Conservation (phyloP, 352 stramenopile genomes). For the Globisporangium sylvaticum region DNA sequence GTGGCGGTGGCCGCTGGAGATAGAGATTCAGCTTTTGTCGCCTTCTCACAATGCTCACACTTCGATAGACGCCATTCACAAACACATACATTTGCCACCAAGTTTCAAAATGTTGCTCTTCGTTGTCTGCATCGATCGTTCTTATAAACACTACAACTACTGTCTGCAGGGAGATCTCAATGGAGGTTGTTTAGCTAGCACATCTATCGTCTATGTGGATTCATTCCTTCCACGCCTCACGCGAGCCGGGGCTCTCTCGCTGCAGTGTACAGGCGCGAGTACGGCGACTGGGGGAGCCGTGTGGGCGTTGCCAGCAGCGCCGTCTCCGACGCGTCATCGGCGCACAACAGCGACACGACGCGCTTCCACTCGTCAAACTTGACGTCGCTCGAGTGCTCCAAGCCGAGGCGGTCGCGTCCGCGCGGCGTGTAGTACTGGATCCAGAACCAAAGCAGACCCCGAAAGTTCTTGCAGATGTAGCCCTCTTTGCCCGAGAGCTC, state of each 20-base stretch:
- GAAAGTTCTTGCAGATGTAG: conserved; percentile 89
- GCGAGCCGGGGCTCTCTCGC: conserved; percentile 9
- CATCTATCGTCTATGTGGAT: conserved; percentile 7
- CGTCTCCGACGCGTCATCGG: conserved; percentile 88
- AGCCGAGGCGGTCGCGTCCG: conserved; percentile 89
- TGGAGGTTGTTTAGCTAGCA: background rate
- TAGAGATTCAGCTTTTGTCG: conserved; percentile 10
- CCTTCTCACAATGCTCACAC: background rate
- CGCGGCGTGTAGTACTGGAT: conserved; percentile 94
- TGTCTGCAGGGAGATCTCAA: background rate
- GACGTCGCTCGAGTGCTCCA: conserved; percentile 95
- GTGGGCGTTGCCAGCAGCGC: conserved; percentile 64
- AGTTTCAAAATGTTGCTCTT: background rate
- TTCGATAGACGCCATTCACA: background rate
- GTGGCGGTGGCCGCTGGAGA: conserved; percentile 12
- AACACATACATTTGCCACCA: background rate
- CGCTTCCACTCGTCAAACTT: conserved; percentile 92
- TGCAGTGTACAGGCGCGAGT: conserved; percentile 52
- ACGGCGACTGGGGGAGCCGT: conserved; percentile 56
- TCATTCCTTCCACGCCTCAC: background rate
- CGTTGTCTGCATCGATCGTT: background rate
- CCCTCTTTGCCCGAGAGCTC: conserved; percentile 55
- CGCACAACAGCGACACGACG: conserved; percentile 89
- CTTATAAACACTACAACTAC: background rate
- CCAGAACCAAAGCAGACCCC: conserved; percentile 94